A percentile compares a stretch with the other conserved stretches of the same genome.
Evolutionary conservation across 2,329 filamentous ascomycete genomes (phyloP).

Genomic region (Pezicula neosporulosa): DNA sequence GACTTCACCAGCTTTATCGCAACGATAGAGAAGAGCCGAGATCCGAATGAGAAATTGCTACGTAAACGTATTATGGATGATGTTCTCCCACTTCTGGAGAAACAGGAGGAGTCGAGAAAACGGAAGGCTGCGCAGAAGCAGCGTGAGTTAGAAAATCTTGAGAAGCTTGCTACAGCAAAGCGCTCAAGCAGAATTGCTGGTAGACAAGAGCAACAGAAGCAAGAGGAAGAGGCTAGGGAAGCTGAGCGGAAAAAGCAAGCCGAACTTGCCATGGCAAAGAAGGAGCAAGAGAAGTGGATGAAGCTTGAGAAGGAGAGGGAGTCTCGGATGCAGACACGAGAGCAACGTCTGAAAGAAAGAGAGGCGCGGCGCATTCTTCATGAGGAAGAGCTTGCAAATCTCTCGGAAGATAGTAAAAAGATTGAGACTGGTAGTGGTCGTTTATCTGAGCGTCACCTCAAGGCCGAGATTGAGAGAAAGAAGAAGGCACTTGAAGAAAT

Average conservation of each 20-base stretch:
- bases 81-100: conserved; percentile 80
- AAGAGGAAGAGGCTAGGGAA: conserved; percentile 68
- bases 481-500: conserved; percentile 74
- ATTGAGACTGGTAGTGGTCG: conserved; percentile 53
- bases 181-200: conserved; percentile 84
- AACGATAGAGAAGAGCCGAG: conserved; percentile 70
- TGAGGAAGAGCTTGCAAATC: conserved; percentile 75
- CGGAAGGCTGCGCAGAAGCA: conserved; percentile 64
- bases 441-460: conserved; percentile 75
- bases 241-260: conserved; percentile 62
- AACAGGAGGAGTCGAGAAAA: conserved; percentile 72
- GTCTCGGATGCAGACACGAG: conserved; percentile 76
- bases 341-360: conserved; percentile 81
- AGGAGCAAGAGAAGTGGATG: conserved; percentile 58
- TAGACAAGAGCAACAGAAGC: conserved; percentile 74
- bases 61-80: conserved; percentile 70
- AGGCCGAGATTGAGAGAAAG: conserved; percentile 76
- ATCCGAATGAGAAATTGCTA: conserved; percentile 81
- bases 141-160: conserved; percentile 75
- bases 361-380: conserved; percentile 79
- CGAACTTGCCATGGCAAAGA: conserved; percentile 63
- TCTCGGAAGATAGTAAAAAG: conserved; percentile 72
- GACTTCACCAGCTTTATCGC: conserved; percentile 73
- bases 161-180: conserved; percentile 91
- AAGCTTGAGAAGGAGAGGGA: conserved; percentile 72